phyloP scores from a whole-genome alignment of 2,329 filamentous ascomycete genomes.

The Diaporthe caulivora region DNA sequence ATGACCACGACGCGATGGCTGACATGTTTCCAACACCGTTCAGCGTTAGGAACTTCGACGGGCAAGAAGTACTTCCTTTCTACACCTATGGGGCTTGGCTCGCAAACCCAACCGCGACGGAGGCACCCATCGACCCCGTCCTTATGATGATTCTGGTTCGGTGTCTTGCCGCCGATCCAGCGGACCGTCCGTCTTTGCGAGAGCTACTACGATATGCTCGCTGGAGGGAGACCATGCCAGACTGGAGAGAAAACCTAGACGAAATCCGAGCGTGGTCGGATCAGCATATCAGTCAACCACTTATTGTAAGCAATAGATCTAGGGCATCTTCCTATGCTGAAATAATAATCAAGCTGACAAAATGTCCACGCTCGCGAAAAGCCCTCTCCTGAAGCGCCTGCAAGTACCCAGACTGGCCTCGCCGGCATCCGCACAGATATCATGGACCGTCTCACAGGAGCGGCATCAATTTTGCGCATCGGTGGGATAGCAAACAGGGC shows the following conservation, averaged over 20 bases:
- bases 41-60: neutral
- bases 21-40: neutral
- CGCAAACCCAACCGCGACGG: neutral
- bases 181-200: slow-evolving; percentile 9
- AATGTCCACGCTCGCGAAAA: neutral
- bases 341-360: neutral
- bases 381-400: neutral
- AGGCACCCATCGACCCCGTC: neutral
- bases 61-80: neutral
- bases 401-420: neutral
- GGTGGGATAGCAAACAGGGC: neutral
- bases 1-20: neutral
- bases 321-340: neutral
- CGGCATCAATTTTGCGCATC: neutral
- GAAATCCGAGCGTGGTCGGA: neutral
- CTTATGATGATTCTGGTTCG: neutral
- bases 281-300: neutral
- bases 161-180: slow-evolving; percentile 15
- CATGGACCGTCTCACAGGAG: slow-evolving; percentile 1
- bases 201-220: neutral
- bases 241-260: neutral
- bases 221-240: neutral
- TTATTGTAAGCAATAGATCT: neutral
- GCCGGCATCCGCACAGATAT: neutral
- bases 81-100: neutral